Evolutionary conservation across 495 filamentous ascomycete species (phyloP), one percentile per base, ranked within the genome.

Genomic region (Aspergillus kassunensis): DNA sequence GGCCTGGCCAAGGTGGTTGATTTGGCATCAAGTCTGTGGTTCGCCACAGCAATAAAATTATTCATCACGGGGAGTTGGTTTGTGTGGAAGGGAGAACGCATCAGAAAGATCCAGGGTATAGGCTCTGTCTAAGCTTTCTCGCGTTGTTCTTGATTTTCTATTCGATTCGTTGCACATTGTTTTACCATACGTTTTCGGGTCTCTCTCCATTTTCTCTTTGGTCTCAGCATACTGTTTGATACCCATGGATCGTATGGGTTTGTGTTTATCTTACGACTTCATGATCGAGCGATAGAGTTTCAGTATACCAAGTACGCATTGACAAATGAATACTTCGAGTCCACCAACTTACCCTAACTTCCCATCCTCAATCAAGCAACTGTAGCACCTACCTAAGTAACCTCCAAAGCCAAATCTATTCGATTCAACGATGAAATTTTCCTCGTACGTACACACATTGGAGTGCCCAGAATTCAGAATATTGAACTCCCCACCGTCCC

Each of bases 21-120:
- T 4, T 62, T 74, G 60, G 57, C 64, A 2, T 57, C 61, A 24
- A 66, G 67, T 44, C 57, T 72, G 34, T 74, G 71, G 71, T 49
- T 72, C 42, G 71, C 66, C 2, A 63, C 69, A 44, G 62, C 57
- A 4, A 54, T 74, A 54, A 74, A 74, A 43, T 23, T 60, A 19
- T 18, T 18, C 6, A 65, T 74, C 27, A 70, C 65, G 0, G 13
- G 64, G 8, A 55, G 52, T 15, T 73, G 61, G 62, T 53, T 66
- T 45, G 49, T 72, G 6, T 72, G 69, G 69, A 64, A 47, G 46
- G 59, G 15, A 21, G 57, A 56, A 19, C 15, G 55, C 19, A 39
- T 34, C 35, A 53, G 34, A 20, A 62, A 57, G 47, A 16, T 21
- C 3, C 13, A 34, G 25, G 16, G 53, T 37, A 21, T 36, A 24